phyloP scores from a whole-genome alignment of 179 eudicot genomes.

The Silene coronaria region DNA sequence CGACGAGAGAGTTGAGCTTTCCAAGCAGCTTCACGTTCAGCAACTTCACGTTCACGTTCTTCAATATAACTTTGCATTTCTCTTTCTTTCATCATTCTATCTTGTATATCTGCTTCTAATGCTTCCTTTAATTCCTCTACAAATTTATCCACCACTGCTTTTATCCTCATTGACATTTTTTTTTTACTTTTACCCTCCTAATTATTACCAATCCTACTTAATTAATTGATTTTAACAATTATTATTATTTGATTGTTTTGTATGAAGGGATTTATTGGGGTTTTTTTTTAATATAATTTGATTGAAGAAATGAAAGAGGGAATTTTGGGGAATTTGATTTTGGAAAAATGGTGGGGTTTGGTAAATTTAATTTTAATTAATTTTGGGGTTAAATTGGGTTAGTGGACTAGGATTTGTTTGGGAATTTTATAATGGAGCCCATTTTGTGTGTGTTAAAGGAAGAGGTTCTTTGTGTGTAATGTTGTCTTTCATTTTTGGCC shows the following conservation, averaged over 20 bases:
- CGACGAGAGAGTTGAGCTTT: conserved; percentile 97
- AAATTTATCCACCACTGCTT: conserved; percentile 84
- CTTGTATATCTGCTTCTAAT: conserved; percentile 86
- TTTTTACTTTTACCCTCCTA: no score
- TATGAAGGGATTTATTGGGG: no score
- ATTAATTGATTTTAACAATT: no score
- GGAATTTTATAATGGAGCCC: conserved; percentile 1
- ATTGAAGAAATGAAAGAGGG: neutral
- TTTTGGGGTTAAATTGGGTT: neutral
- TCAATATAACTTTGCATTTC: conserved; percentile 97
- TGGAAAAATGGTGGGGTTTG: neutral
- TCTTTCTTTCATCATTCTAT: conserved; percentile 92
- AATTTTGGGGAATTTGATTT: neutral
- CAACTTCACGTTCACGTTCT: conserved; percentile 94
- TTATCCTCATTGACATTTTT: conserved; percentile 72
- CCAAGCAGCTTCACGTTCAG: conserved; percentile 99
- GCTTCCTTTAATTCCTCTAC: conserved; percentile 92
- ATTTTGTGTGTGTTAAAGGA: neutral
- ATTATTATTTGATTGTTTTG: no score
- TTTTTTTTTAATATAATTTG: neutral
- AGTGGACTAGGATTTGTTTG: conserved; percentile 13
- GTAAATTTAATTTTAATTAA: no score
- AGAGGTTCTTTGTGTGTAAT: conserved; percentile 2
- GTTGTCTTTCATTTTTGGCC: conserved; percentile 10
- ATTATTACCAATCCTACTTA: no score